A percentile compares a stretch with the other conserved stretches of the same genome.
These are phyloP conservation scores for Monosporascus sp. DNA, from an alignment of 2,329 filamentous ascomycete species.

Conservation along the genomic window DNA sequence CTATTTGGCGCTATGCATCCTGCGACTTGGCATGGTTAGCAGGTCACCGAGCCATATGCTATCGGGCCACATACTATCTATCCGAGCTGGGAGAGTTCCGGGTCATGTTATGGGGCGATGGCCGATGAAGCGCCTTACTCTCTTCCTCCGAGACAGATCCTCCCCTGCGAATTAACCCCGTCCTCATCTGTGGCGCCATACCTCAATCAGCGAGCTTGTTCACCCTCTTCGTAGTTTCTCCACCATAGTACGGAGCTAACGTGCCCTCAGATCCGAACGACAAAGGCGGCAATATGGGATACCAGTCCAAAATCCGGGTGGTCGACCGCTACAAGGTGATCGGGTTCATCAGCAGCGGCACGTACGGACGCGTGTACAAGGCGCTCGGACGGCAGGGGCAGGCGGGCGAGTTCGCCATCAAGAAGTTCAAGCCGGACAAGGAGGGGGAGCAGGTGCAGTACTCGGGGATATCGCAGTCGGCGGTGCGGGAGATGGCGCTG, in stretches of 20 bases:
- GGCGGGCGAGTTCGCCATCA: constrained; percentile 89
- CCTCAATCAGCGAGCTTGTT: constrained; percentile 4
- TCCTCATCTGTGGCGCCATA: constrained; percentile 4
- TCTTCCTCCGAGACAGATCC: constrained; percentile 9
- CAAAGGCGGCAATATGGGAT: constrained; percentile 38
- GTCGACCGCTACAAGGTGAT: constrained; percentile 93
- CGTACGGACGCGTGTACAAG: constrained; percentile 97
- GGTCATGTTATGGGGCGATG: neutral
- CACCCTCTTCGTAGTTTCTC: constrained; percentile 14
- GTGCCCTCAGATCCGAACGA: constrained; percentile 47
- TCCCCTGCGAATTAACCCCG: constrained; percentile 7
- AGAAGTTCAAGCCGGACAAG: constrained; percentile 99
- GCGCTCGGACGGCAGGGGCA: constrained; percentile 71
- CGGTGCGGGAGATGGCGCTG: constrained; percentile 93
- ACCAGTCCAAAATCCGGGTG: constrained; percentile 78
- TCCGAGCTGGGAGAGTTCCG: neutral
- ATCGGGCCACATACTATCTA: neutral
- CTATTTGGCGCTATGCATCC: neutral
- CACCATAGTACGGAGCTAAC: constrained; percentile 28
- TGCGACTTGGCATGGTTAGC: neutral
- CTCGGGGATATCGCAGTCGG: constrained; percentile 95
- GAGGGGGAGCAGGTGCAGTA: constrained; percentile 93
- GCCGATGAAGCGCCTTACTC: constrained; percentile 4
- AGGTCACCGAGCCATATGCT: neutral
- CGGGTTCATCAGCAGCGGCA: constrained; percentile 96